Evolutionary conservation across 768 basidiomycete species (phyloP).

Genomic region (Hydnomerulius pinastri): DNA sequence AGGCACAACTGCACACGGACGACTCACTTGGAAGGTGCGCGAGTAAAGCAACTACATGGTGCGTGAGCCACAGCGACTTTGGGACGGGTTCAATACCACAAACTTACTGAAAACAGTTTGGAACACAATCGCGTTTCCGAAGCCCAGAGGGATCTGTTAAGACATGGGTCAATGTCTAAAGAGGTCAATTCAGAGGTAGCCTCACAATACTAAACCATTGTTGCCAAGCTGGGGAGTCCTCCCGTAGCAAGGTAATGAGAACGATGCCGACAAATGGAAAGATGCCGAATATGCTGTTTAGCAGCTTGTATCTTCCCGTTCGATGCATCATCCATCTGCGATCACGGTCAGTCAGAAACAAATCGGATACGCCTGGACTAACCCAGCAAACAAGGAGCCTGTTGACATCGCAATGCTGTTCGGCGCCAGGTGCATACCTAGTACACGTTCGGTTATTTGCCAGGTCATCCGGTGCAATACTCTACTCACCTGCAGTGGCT

Average conservation of each 20-base stretch:
- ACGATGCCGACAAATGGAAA: conserved; percentile 47
- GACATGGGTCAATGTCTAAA: background rate
- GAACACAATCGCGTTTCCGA: conserved; percentile 18
- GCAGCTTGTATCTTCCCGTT: conserved; percentile 50
- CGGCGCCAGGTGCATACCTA: conserved; percentile 53
- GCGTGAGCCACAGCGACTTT: background rate
- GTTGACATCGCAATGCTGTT: conserved; percentile 50
- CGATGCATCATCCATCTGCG: conserved; percentile 48
- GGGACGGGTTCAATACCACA: background rate
- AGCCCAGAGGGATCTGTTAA: conserved; percentile 8
- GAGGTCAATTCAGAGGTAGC: background rate
- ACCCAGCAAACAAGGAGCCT: conserved; percentile 55
- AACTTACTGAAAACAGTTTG: conserved; percentile 11
- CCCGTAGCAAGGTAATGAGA: conserved; percentile 32
- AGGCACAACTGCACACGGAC: no score
- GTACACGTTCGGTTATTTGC: no score
- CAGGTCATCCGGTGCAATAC: no score
- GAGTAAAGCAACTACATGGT: conserved; percentile 12
- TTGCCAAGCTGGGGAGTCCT: conserved; percentile 24
- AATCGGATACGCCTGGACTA: background rate
- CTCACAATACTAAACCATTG: conserved; percentile 20
- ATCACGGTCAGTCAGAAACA: background rate
- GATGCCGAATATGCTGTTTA: conserved; percentile 50
- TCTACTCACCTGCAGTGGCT: conserved; percentile 12
- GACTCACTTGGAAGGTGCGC: conserved; percentile 10